A percentile compares a stretch with the other conserved stretches of the same genome.
Evolutionary conservation across 768 basidiomycete genomes (phyloP).

Genomic region (Boletus fagicola): DNA sequence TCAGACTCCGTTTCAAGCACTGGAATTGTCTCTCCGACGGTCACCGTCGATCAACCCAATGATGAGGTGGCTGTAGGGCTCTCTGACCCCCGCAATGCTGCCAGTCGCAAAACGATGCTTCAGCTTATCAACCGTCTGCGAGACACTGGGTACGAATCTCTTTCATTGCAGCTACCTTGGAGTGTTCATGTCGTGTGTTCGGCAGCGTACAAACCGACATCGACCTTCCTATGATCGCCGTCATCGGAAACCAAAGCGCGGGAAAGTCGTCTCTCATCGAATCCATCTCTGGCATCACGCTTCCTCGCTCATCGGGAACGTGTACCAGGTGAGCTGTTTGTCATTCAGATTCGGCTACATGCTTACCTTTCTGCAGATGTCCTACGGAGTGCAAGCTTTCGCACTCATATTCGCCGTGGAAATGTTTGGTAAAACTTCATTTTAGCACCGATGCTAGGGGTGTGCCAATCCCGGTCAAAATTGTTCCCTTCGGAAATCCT

Average conservation of each 20-base stretch:
- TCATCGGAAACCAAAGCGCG: neutral
- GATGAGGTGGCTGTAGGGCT: slow-evolving; percentile 45
- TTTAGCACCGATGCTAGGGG: neutral
- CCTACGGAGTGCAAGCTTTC: neutral
- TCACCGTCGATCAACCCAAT: neutral
- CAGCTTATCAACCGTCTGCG: slow-evolving; percentile 61
- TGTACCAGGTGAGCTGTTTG: neutral
- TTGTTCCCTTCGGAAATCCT: neutral
- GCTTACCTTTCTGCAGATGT: neutral
- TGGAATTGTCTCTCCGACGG: neutral
- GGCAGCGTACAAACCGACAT: slow-evolving; percentile 39
- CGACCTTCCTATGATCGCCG: neutral
- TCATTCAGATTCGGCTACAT: neutral
- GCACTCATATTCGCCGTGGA: neutral
- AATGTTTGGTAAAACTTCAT: neutral
- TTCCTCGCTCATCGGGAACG: neutral
- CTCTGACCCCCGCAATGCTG: slow-evolving; percentile 43
- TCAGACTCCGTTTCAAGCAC: neutral
- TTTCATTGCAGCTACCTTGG: neutral
- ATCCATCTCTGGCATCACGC: neutral
- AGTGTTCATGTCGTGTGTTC: neutral
- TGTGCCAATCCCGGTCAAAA: neutral
- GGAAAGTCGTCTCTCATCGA: neutral
- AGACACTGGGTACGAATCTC: slow-evolving; percentile 51
- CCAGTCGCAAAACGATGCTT: slow-evolving; percentile 48